Evolutionary conservation across 2,329 filamentous ascomycete species (phyloP).

Genomic region (Nigrospora osmanthi): DNA sequence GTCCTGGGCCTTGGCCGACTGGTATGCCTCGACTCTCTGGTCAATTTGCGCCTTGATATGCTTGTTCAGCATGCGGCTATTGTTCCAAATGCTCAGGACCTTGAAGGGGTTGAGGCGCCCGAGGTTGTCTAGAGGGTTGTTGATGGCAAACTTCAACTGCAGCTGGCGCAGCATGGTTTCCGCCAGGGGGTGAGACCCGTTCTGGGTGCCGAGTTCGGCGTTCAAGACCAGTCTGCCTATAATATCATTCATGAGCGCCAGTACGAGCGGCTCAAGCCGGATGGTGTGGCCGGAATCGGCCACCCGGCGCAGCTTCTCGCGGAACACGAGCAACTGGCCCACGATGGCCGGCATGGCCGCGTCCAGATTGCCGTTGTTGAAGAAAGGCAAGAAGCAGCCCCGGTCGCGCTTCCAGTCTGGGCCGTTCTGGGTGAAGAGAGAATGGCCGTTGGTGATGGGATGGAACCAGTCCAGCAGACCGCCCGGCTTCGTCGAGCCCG

Average conservation of each 20-base stretch:
- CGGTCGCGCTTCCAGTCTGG: slow-evolving; percentile 19
- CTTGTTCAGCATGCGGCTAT: slow-evolving; percentile 18
- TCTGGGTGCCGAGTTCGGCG: slow-evolving; percentile 20
- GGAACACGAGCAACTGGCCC: slow-evolving; percentile 18
- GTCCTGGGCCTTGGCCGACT: slow-evolving; percentile 10
- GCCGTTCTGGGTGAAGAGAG: slow-evolving; percentile 23
- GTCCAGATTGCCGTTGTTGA: slow-evolving; percentile 22
- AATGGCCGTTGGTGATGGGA: slow-evolving; percentile 21
- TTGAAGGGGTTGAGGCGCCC: slow-evolving; percentile 20
- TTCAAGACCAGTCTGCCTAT: slow-evolving; percentile 22
- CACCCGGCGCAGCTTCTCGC: slow-evolving; percentile 14
- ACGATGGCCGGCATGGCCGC: slow-evolving; percentile 17
- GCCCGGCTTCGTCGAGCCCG: slow-evolving; percentile 16
- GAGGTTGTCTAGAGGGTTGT: slow-evolving; percentile 16
- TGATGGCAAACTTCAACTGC: slow-evolving; percentile 15
- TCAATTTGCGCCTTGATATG: slow-evolving; percentile 19
- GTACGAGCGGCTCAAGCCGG: slow-evolving; percentile 14
- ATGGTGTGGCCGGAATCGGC: slow-evolving; percentile 9
- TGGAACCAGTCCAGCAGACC: slow-evolving; percentile 19
- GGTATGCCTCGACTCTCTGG: slow-evolving; percentile 12
- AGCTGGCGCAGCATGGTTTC: slow-evolving; percentile 20
- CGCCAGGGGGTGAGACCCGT: slow-evolving; percentile 19
- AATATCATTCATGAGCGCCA: slow-evolving; percentile 24
- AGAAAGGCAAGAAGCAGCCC: slow-evolving; percentile 20
- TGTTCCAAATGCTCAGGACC: slow-evolving; percentile 20